Base-by-base conservation (phyloP, 2,329 filamentous ascomycete genomes). In the Fusarium scirpi region DNA sequence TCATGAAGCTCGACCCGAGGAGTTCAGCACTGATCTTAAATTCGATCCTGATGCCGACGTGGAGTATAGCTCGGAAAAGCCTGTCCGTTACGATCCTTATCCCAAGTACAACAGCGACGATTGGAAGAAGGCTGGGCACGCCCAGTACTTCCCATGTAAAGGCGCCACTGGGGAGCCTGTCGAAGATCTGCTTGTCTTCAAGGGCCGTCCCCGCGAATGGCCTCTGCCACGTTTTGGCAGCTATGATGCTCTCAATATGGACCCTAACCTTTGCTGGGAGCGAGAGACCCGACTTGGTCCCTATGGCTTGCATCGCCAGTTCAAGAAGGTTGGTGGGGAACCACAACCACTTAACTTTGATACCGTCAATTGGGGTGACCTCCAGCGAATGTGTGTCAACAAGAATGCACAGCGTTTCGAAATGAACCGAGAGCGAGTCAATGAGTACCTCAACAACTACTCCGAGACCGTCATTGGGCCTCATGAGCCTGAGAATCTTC, bases 1-100 rank as follows among this genome's bases (percentile, higher is more conserved):
- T 38, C 78, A 81, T 57, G 82, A 84, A 25, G 76, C 79, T 29
- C 80, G 80, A 7, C 74, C 74, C 25, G 76, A 78, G 12, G 72
- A 78, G 30, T 75, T 78, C 24, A 73, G 69, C 32, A 70, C 68
- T 38, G 75, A 74, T 59, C 76, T 84, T 20, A 70, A 62, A 51
- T 76, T 74, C 48, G 79, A 81, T 34, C 72, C 80, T 54, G 75
- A 78, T n/a, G 74, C 77, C 11, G 74, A 76, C 49, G 68, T 78
- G 29, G 78, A 78, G 38, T 87, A 85, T 72, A 84, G 76, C 56
- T 76, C 79, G 15, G 80, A 85, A 45, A 79, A 83, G 52, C 86
- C 89, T 1, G 82, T 87, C 58, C 82, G 86, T 22, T 93, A 92
- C 79, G 85, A 90, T 62, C 92, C 92, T 0, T 94, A 94, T 69